A percentile compares a stretch with the other conserved stretches of the same genome.
Conservation (phyloP, 345 rosid genomes). For the Raphanus sativus region DNA sequence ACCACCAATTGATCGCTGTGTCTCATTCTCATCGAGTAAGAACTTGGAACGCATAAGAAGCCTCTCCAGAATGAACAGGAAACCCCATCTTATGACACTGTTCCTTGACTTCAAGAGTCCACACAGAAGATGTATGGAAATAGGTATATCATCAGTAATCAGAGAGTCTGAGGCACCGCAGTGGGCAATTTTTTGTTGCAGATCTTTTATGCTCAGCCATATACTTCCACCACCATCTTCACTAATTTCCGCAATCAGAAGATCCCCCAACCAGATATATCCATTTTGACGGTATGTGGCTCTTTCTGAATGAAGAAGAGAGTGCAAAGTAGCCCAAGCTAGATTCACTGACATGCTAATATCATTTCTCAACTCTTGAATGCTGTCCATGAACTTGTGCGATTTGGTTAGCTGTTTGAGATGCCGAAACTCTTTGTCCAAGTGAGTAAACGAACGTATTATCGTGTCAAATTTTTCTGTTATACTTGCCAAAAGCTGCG, state of each 20-base stretch:
- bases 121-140: slow-evolving; percentile 81
- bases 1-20: slow-evolving; percentile 51
- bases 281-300: slow-evolving; percentile 81
- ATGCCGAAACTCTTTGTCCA: slow-evolving; percentile 82
- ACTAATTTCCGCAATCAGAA: slow-evolving; percentile 88
- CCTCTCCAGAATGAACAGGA: slow-evolving; percentile 81
- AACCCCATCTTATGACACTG: slow-evolving; percentile 79
- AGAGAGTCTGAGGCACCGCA: slow-evolving; percentile 69
- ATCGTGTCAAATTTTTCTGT: slow-evolving; percentile 77
- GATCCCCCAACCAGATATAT: slow-evolving; percentile 89
- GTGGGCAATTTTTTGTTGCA: slow-evolving; percentile 65
- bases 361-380: slow-evolving; percentile 50
- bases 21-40: slow-evolving; percentile 84
- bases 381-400: slow-evolving; percentile 59
- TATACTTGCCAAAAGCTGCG: slow-evolving; percentile 80
- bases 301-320: slow-evolving; percentile 93
- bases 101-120: slow-evolving; percentile 91
- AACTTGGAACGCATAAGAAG: slow-evolving; percentile 96
- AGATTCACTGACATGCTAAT: slow-evolving; percentile 56
- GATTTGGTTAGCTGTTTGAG: slow-evolving; percentile 77
- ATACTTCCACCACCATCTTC: slow-evolving; percentile 60
- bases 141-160: slow-evolving; percentile 68
- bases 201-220: slow-evolving; percentile 67
- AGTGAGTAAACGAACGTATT: slow-evolving; percentile 83
- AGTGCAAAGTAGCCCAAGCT: slow-evolving; percentile 87